Base-by-base conservation (phyloP, 495 filamentous ascomycete species). In the Pyronema omphalodes region DNA sequence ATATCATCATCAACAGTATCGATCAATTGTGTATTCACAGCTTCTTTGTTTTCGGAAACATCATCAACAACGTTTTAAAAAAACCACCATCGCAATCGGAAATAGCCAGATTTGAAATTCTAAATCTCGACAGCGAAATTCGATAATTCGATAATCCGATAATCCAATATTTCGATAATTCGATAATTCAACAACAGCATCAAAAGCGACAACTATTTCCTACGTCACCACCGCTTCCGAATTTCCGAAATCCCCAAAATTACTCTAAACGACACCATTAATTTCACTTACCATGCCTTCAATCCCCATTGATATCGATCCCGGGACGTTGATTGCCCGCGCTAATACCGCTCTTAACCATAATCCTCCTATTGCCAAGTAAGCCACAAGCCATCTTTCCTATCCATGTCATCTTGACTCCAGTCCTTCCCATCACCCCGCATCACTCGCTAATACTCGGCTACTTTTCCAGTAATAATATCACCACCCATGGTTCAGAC, bases 401-500 rank as follows among this genome's bases (percentile, higher is more conserved):
- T 33, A 3, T 34, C 48, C 48, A 17, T 6, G 1, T 23, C 44
- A 14, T 51, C 6, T 35, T 51, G 1, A 29, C 23, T 29, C 23
- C 23, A 29, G 23, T 5, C n/a, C n/a, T n/a, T n/a, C 8, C 9
- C 44, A 47, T 47, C 8, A 8, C 17, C 44, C 7, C n/a, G 17
- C 23, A 29, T 29, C 23, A 5, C 23, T 29, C 23, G 23, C 48
- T 51, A 37, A 58, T 58, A 6, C 52, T 59, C 54, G 12, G 72
- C 69, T 33, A n/a, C n/a, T n/a, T n/a, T n/a, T n/a, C n/a, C n/a
- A 69, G 76, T 54, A 74, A 83, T 47, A 68, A 71, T 59, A 76
- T 84, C 59, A 82, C 80, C 23, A 67, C 66, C 34, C 77, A 73
- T 67, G 82, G 61, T 11, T 58, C 74, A 34, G 69, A 78, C 59